Evolutionary conservation across 352 stramenopile genomes (phyloP).

Genomic region (Stephanocyclus meneghinianus): DNA sequence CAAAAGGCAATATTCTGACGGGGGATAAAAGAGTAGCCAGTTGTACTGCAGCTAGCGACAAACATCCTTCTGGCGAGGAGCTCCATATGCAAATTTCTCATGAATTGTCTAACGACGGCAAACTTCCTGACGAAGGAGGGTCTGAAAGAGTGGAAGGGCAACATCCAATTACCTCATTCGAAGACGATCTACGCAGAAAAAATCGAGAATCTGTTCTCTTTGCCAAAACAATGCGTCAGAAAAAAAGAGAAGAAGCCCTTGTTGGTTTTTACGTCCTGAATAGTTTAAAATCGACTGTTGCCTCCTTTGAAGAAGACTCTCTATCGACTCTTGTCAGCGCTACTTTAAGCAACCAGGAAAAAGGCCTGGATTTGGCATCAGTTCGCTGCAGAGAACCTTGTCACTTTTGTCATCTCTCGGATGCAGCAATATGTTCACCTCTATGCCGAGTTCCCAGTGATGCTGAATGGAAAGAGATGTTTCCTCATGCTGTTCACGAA

Average conservation of each 20-base stretch:
- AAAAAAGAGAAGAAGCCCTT: conserved; percentile 59
- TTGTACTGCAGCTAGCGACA: background rate
- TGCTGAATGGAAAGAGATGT: conserved; percentile 79
- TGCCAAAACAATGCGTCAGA: conserved; percentile 53
- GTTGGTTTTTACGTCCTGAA: conserved; percentile 61
- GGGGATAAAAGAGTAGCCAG: background rate
- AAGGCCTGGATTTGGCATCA: conserved; percentile 62
- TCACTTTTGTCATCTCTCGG: conserved; percentile 79
- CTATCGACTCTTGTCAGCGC: conserved; percentile 73
- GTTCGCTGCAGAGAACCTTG: conserved; percentile 69
- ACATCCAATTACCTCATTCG: background rate
- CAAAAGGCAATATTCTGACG: background rate
- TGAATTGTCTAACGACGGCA: conserved; percentile 2
- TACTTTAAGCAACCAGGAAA: conserved; percentile 62
- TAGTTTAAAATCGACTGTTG: conserved; percentile 69
- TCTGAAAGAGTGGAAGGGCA: conserved; percentile 50
- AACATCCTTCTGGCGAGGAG: background rate
- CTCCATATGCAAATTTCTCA: background rate
- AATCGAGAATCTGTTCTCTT: conserved; percentile 50
- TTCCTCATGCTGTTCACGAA: conserved; percentile 61
- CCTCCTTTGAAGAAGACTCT: conserved; percentile 81
- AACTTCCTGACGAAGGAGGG: conserved; percentile 19
- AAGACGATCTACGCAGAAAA: conserved; percentile 50
- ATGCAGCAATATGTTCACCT: conserved; percentile 75
- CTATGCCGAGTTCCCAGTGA: conserved; percentile 77